Conservation (phyloP, 768 basidiomycete species). For the Xerocomellus amylosporus region DNA sequence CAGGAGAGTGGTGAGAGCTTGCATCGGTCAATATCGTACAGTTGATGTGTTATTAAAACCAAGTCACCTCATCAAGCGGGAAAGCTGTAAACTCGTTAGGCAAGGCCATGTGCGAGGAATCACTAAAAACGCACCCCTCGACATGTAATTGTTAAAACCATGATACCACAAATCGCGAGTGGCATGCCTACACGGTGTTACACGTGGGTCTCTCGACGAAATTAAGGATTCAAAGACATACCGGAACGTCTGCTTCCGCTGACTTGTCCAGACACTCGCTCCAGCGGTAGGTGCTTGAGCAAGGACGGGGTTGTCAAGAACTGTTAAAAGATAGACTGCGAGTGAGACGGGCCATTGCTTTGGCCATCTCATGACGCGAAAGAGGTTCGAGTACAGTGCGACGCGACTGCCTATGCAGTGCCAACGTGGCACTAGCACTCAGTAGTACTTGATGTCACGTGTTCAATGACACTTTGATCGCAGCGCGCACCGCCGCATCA, state of each 20-base stretch:
- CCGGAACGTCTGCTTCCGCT: slow-evolving; percentile 58
- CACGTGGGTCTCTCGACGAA: neutral
- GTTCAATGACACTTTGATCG: slow-evolving; percentile 1
- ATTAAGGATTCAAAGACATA: slow-evolving; percentile 28
- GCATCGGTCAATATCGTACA: slow-evolving; percentile 13
- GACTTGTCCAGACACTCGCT: slow-evolving; percentile 49
- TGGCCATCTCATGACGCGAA: slow-evolving; percentile 39
- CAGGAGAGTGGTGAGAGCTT: slow-evolving; percentile 91
- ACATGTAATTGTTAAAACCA: slow-evolving; percentile 89
- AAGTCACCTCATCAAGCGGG: slow-evolving; percentile 74
- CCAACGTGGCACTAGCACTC: slow-evolving; percentile 24
- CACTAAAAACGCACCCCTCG: slow-evolving; percentile 50
- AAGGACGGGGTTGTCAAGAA: slow-evolving; percentile 31
- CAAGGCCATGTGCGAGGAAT: slow-evolving; percentile 6
- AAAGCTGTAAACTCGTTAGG: slow-evolving; percentile 53
- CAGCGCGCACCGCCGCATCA: slow-evolving; percentile 1
- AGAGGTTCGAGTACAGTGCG: slow-evolving; percentile 1
- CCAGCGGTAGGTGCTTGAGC: slow-evolving; percentile 15
- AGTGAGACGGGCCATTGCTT: slow-evolving; percentile 52
- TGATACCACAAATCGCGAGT: slow-evolving; percentile 85
- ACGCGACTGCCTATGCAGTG: slow-evolving; percentile 1
- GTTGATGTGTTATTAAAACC: slow-evolving; percentile 5
- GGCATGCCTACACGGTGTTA: slow-evolving; percentile 48
- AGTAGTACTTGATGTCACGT: slow-evolving; percentile 17
- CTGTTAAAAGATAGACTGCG: slow-evolving; percentile 38